phyloP scores from a whole-genome alignment of 257 asterid species.

The Nicotiana paniculata region DNA sequence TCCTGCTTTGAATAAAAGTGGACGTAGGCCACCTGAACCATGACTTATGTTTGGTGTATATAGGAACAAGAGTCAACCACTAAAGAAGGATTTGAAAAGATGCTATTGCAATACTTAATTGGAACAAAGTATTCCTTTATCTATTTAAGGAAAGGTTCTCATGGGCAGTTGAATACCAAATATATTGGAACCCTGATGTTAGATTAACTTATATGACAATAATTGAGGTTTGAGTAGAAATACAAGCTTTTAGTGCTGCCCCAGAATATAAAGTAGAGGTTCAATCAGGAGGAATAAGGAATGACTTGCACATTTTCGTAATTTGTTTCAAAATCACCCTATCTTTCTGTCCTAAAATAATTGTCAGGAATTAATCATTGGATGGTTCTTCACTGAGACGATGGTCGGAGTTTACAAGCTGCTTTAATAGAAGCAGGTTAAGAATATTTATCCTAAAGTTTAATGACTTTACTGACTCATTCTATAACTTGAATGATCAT shows the following conservation, averaged over 20 bases:
- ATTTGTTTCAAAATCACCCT: not conserved
- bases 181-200: not conserved
- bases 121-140: not conserved
- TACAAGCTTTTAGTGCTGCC: no score
- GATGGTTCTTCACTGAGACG: no score
- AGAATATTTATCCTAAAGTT: no score
- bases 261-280: not conserved
- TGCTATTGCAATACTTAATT: not conserved
- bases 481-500: no score
- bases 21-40: constrained; percentile 60
- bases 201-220: not conserved
- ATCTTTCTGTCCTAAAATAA: not conserved
- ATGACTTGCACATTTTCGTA: not conserved
- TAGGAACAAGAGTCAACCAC: constrained; percentile 52
- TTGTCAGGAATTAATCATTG: not conserved
- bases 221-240: not conserved
- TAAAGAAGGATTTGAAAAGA: constrained; percentile 25
- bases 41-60: constrained; percentile 28
- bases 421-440: no score
- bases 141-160: constrained; percentile 2
- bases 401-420: no score
- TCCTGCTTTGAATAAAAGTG: constrained; percentile 19
- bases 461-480: no score
- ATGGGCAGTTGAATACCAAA: constrained; percentile 14
- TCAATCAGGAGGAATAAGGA: not conserved